Evolutionary conservation across 257 asterid species (phyloP).

Genomic region (Jacaranda mimosifolia): DNA sequence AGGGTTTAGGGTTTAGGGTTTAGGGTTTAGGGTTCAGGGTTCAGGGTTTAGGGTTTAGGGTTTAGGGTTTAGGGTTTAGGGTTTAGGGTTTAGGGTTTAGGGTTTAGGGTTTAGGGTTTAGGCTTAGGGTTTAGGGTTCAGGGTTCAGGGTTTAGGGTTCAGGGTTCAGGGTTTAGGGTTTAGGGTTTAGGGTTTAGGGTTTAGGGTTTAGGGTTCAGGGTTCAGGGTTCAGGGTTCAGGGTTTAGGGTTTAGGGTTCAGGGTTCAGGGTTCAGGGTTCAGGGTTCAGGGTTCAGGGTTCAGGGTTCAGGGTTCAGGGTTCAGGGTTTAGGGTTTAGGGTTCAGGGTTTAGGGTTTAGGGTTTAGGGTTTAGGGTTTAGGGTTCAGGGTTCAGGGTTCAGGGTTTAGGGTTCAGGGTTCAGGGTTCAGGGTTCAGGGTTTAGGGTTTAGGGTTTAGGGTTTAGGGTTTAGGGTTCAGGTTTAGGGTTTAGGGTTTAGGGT

Average conservation of each 20-base stretch:
- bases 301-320: conserved; percentile 8
- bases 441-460: conserved; percentile 35
- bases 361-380: conserved; percentile 33
- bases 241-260: conserved; percentile 25
- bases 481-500: conserved; percentile 39
- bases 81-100: conserved; percentile 30
- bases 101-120: conserved; percentile 27
- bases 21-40: conserved; percentile 31
- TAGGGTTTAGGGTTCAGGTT: conserved; percentile 28
- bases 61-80: conserved; percentile 31
- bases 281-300: conserved; percentile 34
- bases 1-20: conserved; percentile 32
- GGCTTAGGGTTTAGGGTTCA: conserved; percentile 17
- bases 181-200: conserved; percentile 28
- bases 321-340: conserved; percentile 28
- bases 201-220: conserved; percentile 27
- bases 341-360: conserved; percentile 39
- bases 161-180: conserved; percentile 32
- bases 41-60: conserved; percentile 30
- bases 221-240: conserved; percentile 24
- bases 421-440: conserved; percentile 35
- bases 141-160: conserved; percentile 27
- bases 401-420: conserved; percentile 32
- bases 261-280: conserved; percentile 19
- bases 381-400: conserved; percentile 26